A percentile compares a stretch with the other conserved stretches of the same genome.
Conservation (phyloP, 495 filamentous ascomycete species). For the Penicillium bialowiezense region DNA sequence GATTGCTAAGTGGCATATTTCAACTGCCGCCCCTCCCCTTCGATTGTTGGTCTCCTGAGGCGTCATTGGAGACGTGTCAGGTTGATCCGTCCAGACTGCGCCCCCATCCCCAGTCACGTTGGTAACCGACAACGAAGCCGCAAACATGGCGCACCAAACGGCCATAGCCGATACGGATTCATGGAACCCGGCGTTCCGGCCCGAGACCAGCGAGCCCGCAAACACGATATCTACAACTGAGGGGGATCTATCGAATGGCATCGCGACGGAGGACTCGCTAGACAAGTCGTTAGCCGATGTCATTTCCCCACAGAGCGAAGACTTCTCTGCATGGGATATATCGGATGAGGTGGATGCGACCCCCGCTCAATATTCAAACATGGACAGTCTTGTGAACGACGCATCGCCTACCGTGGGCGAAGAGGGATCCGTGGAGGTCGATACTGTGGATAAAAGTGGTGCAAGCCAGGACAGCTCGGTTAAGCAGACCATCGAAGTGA, state of each 20-base stretch:
- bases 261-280: constrained; percentile 13
- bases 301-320: constrained; percentile 17
- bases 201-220: constrained; percentile 19
- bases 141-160: constrained; percentile 20
- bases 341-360: constrained; percentile 6
- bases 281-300: constrained; percentile 6
- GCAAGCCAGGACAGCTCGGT: background rate
- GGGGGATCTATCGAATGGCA: constrained; percentile 7
- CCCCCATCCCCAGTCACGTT: constrained; percentile 8
- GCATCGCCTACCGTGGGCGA: constrained; percentile 1
- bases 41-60: constrained; percentile 27
- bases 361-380: constrained; percentile 4
- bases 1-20: constrained; percentile 12
- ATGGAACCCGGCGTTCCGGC: constrained; percentile 45
- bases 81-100: constrained; percentile 17
- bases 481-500: background rate
- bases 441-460: background rate
- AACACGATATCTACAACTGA: constrained; percentile 8
- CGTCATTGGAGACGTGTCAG: constrained; percentile 33
- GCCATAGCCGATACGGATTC: constrained; percentile 17
- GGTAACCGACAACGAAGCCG: constrained; percentile 7
- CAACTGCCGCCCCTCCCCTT: constrained; percentile 3
- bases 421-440: background rate
- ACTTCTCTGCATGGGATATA: constrained; percentile 21
- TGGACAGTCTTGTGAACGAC: constrained; percentile 1